A percentile compares a stretch with the other conserved stretches of the same genome.
Conservation (phyloP, 176 grass and related monocot genomes). For the Eleusine indica region DNA sequence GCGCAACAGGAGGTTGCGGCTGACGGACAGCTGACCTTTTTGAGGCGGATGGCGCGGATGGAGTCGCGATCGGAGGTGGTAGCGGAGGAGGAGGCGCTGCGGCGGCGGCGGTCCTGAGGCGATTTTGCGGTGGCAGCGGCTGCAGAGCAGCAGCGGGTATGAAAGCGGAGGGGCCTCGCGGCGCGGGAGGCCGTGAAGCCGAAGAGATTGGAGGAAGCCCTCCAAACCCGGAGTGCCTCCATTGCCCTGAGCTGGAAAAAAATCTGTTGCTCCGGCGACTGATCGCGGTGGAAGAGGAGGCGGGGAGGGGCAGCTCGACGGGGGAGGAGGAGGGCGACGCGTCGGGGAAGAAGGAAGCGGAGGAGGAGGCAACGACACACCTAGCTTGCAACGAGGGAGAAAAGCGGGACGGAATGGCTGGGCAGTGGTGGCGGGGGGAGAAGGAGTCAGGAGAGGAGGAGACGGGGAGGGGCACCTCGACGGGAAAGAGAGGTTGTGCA, state of each 20-base stretch:
- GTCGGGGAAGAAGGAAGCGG: no score
- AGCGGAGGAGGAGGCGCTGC: constrained; percentile 54
- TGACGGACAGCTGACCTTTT: constrained; percentile 53
- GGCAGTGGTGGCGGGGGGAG: no score
- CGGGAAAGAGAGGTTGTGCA: no score
- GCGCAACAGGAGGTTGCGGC: not conserved
- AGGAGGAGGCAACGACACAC: no score
- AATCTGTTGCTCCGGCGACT: not conserved
- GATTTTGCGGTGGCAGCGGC: constrained; percentile 43
- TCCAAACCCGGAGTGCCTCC: constrained; percentile 78
- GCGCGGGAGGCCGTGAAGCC: constrained; percentile 50
- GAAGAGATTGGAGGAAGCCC: constrained; percentile 68
- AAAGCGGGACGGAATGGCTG: no score
- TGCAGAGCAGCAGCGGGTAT: constrained; percentile 49
- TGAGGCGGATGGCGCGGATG: constrained; percentile 89
- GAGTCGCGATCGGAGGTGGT: constrained; percentile 93
- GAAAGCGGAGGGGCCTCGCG: constrained; percentile 31
- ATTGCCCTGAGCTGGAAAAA: constrained; percentile 24
- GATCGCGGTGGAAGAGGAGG: not conserved
- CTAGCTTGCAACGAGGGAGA: no score
- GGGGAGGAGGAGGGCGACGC: no score
- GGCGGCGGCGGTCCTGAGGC: constrained; percentile 56
- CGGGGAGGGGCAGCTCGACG: not conserved
- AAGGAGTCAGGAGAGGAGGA: no score
- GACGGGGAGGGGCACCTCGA: no score